phyloP scores from a whole-genome alignment of 139 green algal genomes.

The Haematococcus sp. region DNA sequence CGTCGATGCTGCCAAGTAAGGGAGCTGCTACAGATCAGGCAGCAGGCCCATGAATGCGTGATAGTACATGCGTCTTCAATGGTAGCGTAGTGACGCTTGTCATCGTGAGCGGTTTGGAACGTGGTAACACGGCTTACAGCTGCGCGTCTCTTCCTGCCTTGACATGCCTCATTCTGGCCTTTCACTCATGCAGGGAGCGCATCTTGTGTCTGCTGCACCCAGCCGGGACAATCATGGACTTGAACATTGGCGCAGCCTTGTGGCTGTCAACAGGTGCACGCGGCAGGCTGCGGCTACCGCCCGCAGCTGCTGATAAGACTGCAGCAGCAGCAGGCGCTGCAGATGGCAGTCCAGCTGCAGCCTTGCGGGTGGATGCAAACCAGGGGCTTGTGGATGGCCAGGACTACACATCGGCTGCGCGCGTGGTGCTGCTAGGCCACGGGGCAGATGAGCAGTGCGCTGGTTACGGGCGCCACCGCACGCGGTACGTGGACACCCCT shows the following conservation, averaged over 20 bases:
- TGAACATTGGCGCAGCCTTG: slow-evolving; percentile 92
- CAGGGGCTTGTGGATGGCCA: background rate
- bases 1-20: slow-evolving; percentile 52
- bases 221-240: slow-evolving; percentile 87
- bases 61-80: too few species aligned
- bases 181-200: slow-evolving; percentile 34
- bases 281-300: slow-evolving; percentile 24
- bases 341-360: background rate
- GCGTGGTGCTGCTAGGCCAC: slow-evolving; percentile 86
- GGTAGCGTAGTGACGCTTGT: too few species aligned
- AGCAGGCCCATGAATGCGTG: background rate
- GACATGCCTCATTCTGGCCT: too few species aligned
- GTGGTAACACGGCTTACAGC: too few species aligned
- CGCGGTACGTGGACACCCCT: slow-evolving; percentile 63
- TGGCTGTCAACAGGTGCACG: slow-evolving; percentile 73
- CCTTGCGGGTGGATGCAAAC: background rate
- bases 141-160: too few species aligned
- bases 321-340: background rate
- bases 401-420: slow-evolving; percentile 53
- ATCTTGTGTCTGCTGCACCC: slow-evolving; percentile 80
- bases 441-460: slow-evolving; percentile 93
- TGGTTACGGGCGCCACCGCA: slow-evolving; percentile 92
- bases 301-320: background rate
- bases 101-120: too few species aligned
- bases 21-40: background rate